Conservation (phyloP, 129 eudicot species). For the Tagetes patula region DNA sequence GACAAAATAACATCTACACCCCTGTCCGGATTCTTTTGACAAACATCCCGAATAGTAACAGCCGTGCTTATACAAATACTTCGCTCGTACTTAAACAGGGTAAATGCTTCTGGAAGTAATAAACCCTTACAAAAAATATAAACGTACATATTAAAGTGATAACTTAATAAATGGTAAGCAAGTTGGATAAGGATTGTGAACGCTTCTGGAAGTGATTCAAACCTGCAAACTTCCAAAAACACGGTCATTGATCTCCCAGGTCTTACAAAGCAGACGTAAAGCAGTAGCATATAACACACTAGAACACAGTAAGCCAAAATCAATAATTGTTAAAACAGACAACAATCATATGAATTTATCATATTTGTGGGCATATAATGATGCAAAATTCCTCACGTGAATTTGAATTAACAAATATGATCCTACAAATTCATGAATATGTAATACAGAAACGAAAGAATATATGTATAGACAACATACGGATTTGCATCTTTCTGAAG, state of each 20-base stretch:
- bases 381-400: constrained; percentile 7
- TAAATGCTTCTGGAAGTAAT: constrained; percentile 66
- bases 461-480: constrained; percentile 46
- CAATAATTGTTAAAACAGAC: constrained; percentile 12
- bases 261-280: constrained; percentile 83
- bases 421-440: constrained; percentile 8
- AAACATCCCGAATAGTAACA: constrained; percentile 75
- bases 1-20: constrained; percentile 93
- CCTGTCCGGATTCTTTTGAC: constrained; percentile 89
- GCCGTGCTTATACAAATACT: constrained; percentile 72
- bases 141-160: constrained; percentile 8
- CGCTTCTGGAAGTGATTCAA: constrained; percentile 10
- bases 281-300: constrained; percentile 80
- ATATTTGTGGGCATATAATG: constrained; percentile 14
- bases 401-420: neutral
- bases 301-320: constrained; percentile 24
- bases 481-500: constrained; percentile 71
- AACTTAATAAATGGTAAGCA: constrained; percentile 3
- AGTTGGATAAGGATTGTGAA: neutral
- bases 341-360: constrained; percentile 4
- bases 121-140: constrained; percentile 47
- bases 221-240: constrained; percentile 92
- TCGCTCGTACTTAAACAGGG: constrained; percentile 49
- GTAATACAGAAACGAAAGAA: constrained; percentile 16
- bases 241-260: constrained; percentile 95